Base-by-base conservation (phyloP, 345 rosid species). In the Physaria fendleri region DNA sequence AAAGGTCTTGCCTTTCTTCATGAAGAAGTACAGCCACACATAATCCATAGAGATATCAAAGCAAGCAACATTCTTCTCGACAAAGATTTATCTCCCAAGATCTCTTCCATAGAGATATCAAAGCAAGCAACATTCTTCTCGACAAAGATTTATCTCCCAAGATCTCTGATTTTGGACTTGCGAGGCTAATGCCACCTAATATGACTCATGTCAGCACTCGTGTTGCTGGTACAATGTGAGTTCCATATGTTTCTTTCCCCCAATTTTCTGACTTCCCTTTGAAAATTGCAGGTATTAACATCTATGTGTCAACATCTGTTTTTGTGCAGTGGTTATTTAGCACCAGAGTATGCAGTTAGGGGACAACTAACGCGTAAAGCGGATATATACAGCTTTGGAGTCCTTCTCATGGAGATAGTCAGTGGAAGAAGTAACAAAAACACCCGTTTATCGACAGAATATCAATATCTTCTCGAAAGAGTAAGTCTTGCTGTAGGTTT, bases 221-320 rank as follows among this genome's bases (percentile, higher is more conserved):
- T 21, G 99, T 93, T n/a, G 97, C 99, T 5, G 99, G 99, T 35
- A 91, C 98, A 73, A 74, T 85, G 98, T 91, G 68, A 91, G 95
- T 77, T 65, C 29, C 38, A 14, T 41, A 5, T 32, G 56, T 33
- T 54, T 25, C 56, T 7, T 1, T 30, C 32, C 16, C 34, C 41
- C 16, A 12, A 12, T 30, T 10, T 5, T 2, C 5, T 15, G 4
- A 12, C 6, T 13, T 24, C 18, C 12, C 5, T 4, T 25, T 33
- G 17, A 13, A 25, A 56, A 17, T 0, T 56, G 28, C 32, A 63
- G 41, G 64, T 55, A 20, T 55, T 54, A 32, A 55, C 25, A 32
- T n/a, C n/a, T n/a, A n/a, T 58, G 39, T 30, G 15, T 72, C 23
- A 41, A 39, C 33, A 11, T 64, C 39, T 69, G 29, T 32, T 52